phyloP scores from a whole-genome alignment of 345 rosid genomes.

The Acer saccharum region DNA sequence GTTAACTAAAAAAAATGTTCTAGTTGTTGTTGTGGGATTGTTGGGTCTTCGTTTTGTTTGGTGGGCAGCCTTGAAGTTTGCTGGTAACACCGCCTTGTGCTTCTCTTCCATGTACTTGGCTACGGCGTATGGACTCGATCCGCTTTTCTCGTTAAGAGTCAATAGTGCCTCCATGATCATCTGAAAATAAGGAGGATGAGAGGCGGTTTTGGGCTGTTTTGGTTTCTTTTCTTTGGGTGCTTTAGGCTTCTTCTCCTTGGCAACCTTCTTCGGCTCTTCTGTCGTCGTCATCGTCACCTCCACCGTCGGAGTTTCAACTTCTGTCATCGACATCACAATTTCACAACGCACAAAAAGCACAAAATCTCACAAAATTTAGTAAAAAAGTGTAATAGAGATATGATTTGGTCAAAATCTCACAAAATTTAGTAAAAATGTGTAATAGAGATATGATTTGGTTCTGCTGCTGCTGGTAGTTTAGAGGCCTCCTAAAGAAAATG shows the following conservation, averaged over 20 bases:
- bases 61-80: constrained; percentile 69
- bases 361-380: neutral
- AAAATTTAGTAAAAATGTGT: too few species aligned
- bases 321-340: constrained; percentile 34
- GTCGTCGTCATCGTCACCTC: constrained; percentile 12
- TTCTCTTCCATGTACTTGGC: constrained; percentile 79
- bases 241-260: constrained; percentile 42
- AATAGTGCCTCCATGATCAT: constrained; percentile 77
- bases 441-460: too few species aligned
- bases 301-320: constrained; percentile 32
- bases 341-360: neutral
- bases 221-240: constrained; percentile 47
- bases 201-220: constrained; percentile 40
- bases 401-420: too few species aligned
- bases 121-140: constrained; percentile 85
- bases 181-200: constrained; percentile 91
- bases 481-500: too few species aligned
- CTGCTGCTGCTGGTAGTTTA: too few species aligned
- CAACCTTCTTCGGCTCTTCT: constrained; percentile 37
- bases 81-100: constrained; percentile 65
- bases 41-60: too few species aligned
- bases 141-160: constrained; percentile 65
- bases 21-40: too few species aligned
- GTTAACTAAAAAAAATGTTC: too few species aligned
- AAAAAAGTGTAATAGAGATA: too few species aligned